Base-by-base conservation (phyloP, 345 rosid genomes). In the Rubroshorea leprosula region DNA sequence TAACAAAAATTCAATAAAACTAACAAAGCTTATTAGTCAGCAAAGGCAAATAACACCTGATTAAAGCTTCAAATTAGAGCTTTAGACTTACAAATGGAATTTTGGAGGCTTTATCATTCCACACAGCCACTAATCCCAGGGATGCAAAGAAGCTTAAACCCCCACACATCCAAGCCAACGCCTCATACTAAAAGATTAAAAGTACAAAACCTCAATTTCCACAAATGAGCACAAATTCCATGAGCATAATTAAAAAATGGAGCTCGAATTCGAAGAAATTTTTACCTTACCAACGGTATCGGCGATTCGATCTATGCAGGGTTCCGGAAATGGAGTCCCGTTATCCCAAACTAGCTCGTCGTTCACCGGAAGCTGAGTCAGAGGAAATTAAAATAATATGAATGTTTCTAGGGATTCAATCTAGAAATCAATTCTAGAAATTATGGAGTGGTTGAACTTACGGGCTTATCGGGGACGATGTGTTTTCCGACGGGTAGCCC, bases 281-380 rank as follows among this genome's bases (percentile, higher is more conserved):
- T 18, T 24, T 43, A 86, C 99, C 96, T 93, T 87, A 55, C 97
- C 99, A 48, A 93, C 86, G 1, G 96, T 93, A 62, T 93, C 97
- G 43, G 99, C 99, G 54, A 93, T 93, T 31, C 99, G 94, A 82
- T 93, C 99, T 14, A 93, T 75, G 52, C 96, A 87, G 29, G 99
- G 99, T 57, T 93, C 97, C 22, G 99, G 99, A 63, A 74, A 78
- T 16, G 90, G 51, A 41, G 97, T 85, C 35, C 99, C 99, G 63
- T 90, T 93, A 76, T 93, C 99, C 99, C 97, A 90, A 54, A 61
- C 61, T 58, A 93, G 84, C 81, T 93, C 99, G 24, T 90, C 99
- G 20, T 89, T 93, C 21, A 80, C 88, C n/a, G 81, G 66, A 49
- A 93, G 71, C 99, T 93, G 72, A 62, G n/a, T n/a, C n/a, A 21